Base-by-base conservation (phyloP, 192 early-diverging fungal species). In the Coemansia javaensis region DNA sequence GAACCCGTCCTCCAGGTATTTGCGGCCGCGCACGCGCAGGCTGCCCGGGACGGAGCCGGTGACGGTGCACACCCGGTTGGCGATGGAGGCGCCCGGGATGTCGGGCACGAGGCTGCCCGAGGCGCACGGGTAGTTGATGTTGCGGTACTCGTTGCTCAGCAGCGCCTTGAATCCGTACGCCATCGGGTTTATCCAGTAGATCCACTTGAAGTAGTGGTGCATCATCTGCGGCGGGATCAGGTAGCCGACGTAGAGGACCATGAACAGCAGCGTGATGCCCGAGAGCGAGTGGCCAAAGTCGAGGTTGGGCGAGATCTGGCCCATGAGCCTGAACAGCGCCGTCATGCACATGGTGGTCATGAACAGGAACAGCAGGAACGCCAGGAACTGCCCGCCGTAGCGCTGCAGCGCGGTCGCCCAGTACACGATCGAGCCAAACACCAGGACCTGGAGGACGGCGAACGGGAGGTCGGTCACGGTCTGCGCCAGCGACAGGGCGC, bases 101-200 rank as follows among this genome's bases (percentile, higher is more conserved):
- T 37, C 48, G 14, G 80, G 80, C 30, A 79, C 66, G 23, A 72
- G 53, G 17, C 50, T 50, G 56, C 24, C 28, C 12, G 38, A 21
- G 0, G 39, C 41, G 47, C 69, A 72, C 11, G 55, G 56, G 18
- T 59, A 56, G 17, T 25, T 20, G 11, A 78, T 70, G 24, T 78
- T 75, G 38, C 66, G 63, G 53, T 86, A 85, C 74, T 89, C 87
- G 59, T 87, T 90, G 38, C 68, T 59, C 61, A 86, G 61, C 13
- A 90, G 75, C 13, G 80, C 63, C 47, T 79, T 79, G 60, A 78
- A 79, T 11, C 75, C 84, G 57, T 87, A 90, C 1, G 79, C 66
- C 24, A 87, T 58, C 12, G 84, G 84, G 50, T 85, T 84, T 38
- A 87, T 81, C 74, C 77, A 85, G 55, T 69, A 80, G 38, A 86